Evolutionary conservation across 1,284 basidiomycete genomes (phyloP).

Genomic region (Apiotrichum sp.): DNA sequence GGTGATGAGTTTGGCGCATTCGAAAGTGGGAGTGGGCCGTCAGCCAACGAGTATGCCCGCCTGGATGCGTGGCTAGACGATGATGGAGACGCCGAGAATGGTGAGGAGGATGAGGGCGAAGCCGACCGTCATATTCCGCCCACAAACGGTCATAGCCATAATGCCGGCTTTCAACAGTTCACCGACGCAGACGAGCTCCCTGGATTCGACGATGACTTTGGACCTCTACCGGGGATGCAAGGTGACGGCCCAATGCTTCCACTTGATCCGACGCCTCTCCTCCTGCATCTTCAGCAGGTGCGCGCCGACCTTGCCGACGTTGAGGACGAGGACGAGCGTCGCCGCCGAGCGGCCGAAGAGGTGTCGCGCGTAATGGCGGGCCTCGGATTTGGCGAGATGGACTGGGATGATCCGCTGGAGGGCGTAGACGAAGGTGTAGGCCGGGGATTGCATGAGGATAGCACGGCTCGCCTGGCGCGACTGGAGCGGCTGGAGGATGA

Average conservation of each 20-base stretch:
- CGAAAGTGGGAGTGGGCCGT: constrained; percentile 9
- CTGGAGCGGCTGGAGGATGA: background rate
- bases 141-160: background rate
- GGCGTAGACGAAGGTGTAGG: constrained; percentile 5
- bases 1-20: constrained; percentile 18
- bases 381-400: constrained; percentile 24
- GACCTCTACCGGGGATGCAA: constrained; percentile 5
- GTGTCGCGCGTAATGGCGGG: constrained; percentile 34
- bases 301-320: constrained; percentile 35
- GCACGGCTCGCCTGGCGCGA: background rate
- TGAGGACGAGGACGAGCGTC: constrained; percentile 35
- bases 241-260: constrained; percentile 6
- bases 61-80: constrained; percentile 39
- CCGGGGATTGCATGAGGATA: background rate
- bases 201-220: constrained; percentile 36
- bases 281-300: constrained; percentile 37
- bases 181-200: background rate
- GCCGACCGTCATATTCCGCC: background rate
- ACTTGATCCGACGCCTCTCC: constrained; percentile 39
- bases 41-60: constrained; percentile 30
- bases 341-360: constrained; percentile 34
- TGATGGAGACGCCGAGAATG: constrained; percentile 13
- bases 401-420: constrained; percentile 13
- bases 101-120: background rate
- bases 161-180: background rate